Evolutionary conservation across 192 early-diverging fungal species (phyloP).

Genomic region (Paraglomus brasilianum): DNA sequence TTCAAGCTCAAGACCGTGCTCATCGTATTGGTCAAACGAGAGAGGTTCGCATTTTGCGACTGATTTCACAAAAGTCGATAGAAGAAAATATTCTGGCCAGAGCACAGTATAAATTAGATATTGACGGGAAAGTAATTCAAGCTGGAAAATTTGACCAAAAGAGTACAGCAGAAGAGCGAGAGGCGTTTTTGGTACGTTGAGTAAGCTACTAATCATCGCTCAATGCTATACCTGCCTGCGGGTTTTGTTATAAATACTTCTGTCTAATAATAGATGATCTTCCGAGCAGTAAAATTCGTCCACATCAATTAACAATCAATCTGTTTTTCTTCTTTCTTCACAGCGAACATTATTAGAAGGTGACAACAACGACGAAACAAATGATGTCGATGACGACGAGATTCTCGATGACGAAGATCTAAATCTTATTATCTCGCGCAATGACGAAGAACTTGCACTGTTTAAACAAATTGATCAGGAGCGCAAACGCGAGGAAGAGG

Average conservation of each 20-base stretch:
- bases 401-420: slow-evolving; percentile 85
- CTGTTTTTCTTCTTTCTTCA: slow-evolving; percentile 10
- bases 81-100: slow-evolving; percentile 92
- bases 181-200: slow-evolving; percentile 66
- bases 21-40: slow-evolving; percentile 99
- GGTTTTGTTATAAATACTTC: not conserved
- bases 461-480: slow-evolving; percentile 80
- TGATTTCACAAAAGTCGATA: slow-evolving; percentile 88
- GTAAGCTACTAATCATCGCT: not conserved
- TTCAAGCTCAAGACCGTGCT: slow-evolving; percentile 99
- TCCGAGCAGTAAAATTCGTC: not conserved
- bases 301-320: not conserved
- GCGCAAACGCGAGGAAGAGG: slow-evolving; percentile 48
- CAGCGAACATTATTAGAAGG: slow-evolving; percentile 73
- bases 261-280: not conserved
- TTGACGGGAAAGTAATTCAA: slow-evolving; percentile 99
- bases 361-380: slow-evolving; percentile 78
- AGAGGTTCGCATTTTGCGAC: slow-evolving; percentile 91
- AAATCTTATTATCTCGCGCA: slow-evolving; percentile 89
- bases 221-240: not conserved
- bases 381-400: slow-evolving; percentile 65
- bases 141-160: slow-evolving; percentile 99
- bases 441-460: slow-evolving; percentile 72
- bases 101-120: slow-evolving; percentile 93
- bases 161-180: slow-evolving; percentile 89